Base-by-base conservation (phyloP, 306 rosid species). In the Corylus avellana region DNA sequence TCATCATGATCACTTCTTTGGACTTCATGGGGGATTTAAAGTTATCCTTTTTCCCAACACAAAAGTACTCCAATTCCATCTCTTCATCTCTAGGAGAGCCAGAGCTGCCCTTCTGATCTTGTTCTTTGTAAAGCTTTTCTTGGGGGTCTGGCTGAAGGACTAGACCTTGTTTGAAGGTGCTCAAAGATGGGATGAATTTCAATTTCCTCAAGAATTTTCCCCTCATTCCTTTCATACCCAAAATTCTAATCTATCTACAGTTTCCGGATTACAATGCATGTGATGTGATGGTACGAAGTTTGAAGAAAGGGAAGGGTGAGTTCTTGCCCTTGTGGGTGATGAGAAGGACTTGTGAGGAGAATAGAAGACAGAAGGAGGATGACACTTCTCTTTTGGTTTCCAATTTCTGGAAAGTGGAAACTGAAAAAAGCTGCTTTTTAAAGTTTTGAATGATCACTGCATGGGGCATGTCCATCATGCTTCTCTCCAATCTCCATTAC, bases 151-250 rank as follows among this genome's bases (percentile, higher is more conserved):
- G 68, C 35, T 89, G 93, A 75, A 85, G 85, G 82, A 86, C 76
- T 29, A 88, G 79, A 87, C 87, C 77, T 87, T 92, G 91, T 81
- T 86, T 94, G 48, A 85, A 79, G 76, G 85, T 87, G 77, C 75
- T 81, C 51, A 86, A 73, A 68, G 93, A 82, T 70, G 84, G 91
- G 76, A 87, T 74, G 90, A 87, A 83, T 84, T 86, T 90, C 63
- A 91, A 63, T 78, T 91, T 92, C 84, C 79, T 91, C 22, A 87
- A 77, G 76, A 92, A 49, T 29, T 62, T 92, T 27, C 87, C 88
- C 74, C 87, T 88, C 89, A 89, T 87, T 85, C 82, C 89, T 84
- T 75, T 84, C 86, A 85, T 82, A 35, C 51, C 61, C 35, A 37
- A 48, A 78, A 75, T 39, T 39, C 12, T 47, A 49, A 73, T 80